These are phyloP conservation scores for Linnemannia elongata DNA, from an alignment of 192 early-diverging fungal genomes.

Conservation along the genomic window DNA sequence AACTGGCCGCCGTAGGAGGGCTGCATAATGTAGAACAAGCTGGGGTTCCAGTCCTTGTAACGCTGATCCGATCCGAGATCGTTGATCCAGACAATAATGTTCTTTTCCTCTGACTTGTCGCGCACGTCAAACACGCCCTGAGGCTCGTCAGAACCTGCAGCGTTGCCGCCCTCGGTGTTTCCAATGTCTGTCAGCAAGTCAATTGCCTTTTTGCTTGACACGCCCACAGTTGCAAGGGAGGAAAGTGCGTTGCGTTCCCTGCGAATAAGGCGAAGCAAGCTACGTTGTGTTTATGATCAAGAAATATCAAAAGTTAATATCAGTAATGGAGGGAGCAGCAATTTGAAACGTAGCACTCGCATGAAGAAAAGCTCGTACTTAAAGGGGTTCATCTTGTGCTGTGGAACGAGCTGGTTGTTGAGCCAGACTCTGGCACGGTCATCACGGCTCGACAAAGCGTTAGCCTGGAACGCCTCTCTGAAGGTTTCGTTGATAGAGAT, in stretches of 20 bases:
- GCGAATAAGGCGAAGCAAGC: conserved; percentile 70
- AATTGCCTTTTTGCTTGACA: conserved; percentile 56
- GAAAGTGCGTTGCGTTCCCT: conserved; percentile 66
- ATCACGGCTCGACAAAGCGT: conserved; percentile 31
- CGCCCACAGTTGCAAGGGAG: conserved; percentile 60
- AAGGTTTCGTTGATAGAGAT: conserved; percentile 65
- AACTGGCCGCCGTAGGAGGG: conserved; percentile 80
- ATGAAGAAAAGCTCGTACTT: conserved; percentile 44
- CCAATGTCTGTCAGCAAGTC: conserved; percentile 58
- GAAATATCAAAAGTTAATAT: not conserved
- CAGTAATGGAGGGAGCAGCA: not conserved
- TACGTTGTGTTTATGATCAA: conserved; percentile 11
- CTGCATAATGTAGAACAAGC: conserved; percentile 64
- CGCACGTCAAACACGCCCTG: conserved; percentile 84
- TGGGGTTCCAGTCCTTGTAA: conserved; percentile 73
- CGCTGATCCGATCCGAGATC: conserved; percentile 88
- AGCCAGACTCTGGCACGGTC: conserved; percentile 66
- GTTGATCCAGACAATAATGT: conserved; percentile 88
- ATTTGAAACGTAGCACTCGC: too few species aligned
- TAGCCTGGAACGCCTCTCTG: conserved; percentile 49
- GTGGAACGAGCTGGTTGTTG: conserved; percentile 74
- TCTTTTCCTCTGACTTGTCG: conserved; percentile 62
- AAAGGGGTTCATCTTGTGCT: conserved; percentile 74
- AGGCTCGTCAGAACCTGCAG: conserved; percentile 25
- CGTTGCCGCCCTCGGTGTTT: conserved; percentile 7